Base-by-base conservation (phyloP, 2,329 filamentous ascomycete species). In the Immersiporthe knoxdaviesiana region DNA sequence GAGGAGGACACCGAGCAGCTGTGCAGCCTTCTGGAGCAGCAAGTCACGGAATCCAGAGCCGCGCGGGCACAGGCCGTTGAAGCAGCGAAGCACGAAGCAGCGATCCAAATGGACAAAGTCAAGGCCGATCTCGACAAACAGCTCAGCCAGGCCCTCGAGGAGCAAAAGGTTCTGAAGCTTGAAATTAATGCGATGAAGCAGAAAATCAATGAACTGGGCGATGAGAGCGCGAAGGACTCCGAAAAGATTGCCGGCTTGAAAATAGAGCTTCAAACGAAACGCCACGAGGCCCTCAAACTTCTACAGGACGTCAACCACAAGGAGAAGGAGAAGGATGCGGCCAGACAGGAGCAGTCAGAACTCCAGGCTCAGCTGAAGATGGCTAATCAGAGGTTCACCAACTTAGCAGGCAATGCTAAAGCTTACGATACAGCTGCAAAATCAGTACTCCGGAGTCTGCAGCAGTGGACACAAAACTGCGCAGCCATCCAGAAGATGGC, bases 81-180 rank as follows among this genome's bases (percentile, higher is more conserved):
- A 39, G 70, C 72, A 18, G 79, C 78, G 30, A 76, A 77, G 1
- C 71, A 67, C 11, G 75, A 81, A 69, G 76, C 78, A n/a, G 73
- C 76, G n/a, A 62, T 68, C n/a, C 75, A 73, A 24, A 71, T 79
- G 50, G 72, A 74, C 27, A 71, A 68, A 14, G 68, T 78, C 24
- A 71, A 76, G 27, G 70, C 74, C 41, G 73, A 75, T 8, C 71
- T 75, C 12, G 74, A 78, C 44, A 74, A 74, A 12, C 68, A 32
- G 21, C 72, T 80, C 12, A 65, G 71, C 47, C 73, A 76, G 35
- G 69, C 72, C 8, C 70, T 75, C 56, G 44, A 68, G 24, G 72
- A 75, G n/a, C 72, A 72, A 12, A 65, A 64, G 32, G 63, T 68
- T 11, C 70, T 79, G 37, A 74, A 76, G 47, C 67, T 73, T 37